Evolutionary conservation across 2,329 filamentous ascomycete species (phyloP).

Genomic region (Whalleya microplaca): DNA sequence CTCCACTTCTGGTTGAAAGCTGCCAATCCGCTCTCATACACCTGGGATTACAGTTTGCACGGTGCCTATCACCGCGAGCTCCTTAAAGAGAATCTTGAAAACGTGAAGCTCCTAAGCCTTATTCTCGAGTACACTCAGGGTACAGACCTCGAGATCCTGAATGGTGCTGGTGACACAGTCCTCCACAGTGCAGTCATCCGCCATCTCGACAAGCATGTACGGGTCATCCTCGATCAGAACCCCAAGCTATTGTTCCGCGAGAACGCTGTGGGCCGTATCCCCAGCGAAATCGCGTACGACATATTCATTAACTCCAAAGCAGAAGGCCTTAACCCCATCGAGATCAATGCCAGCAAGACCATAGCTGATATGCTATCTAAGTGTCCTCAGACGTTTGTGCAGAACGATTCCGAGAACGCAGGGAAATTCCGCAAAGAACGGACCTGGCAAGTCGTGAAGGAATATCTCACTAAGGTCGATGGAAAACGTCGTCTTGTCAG

Average conservation of each 20-base stretch:
- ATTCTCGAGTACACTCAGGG: slow-evolving; percentile 61
- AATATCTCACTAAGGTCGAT: slow-evolving; percentile 29
- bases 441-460: slow-evolving; percentile 31
- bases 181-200: slow-evolving; percentile 60
- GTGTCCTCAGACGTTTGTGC: slow-evolving; percentile 13
- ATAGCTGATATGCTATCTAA: slow-evolving; percentile 7
- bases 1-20: slow-evolving; percentile 61
- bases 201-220: slow-evolving; percentile 41
- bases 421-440: slow-evolving; percentile 22
- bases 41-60: slow-evolving; percentile 1
- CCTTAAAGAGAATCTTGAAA: slow-evolving; percentile 31
- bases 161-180: slow-evolving; percentile 67
- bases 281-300: slow-evolving; percentile 68
- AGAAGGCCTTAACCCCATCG: slow-evolving; percentile 21
- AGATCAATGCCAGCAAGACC: background rate
- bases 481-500: slow-evolving; percentile 55
- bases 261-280: slow-evolving; percentile 76
- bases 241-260: slow-evolving; percentile 69
- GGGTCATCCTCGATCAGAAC: slow-evolving; percentile 56
- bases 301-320: slow-evolving; percentile 48
- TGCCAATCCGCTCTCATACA: slow-evolving; percentile 14
- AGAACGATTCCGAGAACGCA: background rate
- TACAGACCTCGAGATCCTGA: slow-evolving; percentile 59
- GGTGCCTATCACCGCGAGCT: background rate
- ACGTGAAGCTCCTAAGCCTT: slow-evolving; percentile 49